These are phyloP conservation scores for Quercus dentata DNA, from an alignment of 306 rosid genomes.

Conservation along the genomic window DNA sequence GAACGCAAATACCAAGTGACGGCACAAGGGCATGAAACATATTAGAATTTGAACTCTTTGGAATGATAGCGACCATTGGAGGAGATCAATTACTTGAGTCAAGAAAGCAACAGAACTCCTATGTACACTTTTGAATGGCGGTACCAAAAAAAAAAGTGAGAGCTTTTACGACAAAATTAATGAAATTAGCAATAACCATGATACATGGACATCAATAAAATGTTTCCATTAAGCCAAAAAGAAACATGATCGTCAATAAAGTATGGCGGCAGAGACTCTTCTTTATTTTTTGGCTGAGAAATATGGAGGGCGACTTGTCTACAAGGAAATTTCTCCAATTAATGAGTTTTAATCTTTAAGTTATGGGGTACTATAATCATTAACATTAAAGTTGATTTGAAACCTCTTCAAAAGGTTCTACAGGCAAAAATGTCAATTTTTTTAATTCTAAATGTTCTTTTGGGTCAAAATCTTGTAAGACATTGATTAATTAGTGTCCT, in stretches of 20 bases:
- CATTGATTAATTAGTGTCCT: neutral
- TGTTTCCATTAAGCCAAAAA: no score
- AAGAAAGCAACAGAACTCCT: slow-evolving; percentile 31
- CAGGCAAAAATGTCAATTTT: neutral
- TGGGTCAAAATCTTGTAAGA: neutral
- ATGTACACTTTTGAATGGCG: slow-evolving; percentile 3
- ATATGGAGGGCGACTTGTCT: slow-evolving; percentile 5
- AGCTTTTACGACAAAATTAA: neutral
- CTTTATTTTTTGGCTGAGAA: no score
- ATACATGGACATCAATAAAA: neutral
- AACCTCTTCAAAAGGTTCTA: neutral
- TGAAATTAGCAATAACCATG: slow-evolving; percentile 4
- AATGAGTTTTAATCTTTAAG: neutral
- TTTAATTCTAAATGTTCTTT: neutral
- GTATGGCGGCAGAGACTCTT: no score
- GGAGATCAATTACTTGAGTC: slow-evolving; percentile 1
- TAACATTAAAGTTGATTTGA: neutral
- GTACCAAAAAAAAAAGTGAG: neutral
- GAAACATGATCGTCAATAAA: neutral
- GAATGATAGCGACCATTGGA: neutral
- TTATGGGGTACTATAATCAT: neutral
- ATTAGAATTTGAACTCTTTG: neutral
- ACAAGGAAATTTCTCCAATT: neutral
- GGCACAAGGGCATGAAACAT: neutral
- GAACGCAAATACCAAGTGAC: no score